These are phyloP conservation scores for Claviceps capensis DNA, from an alignment of 2,329 filamentous ascomycete genomes.

Conservation along the genomic window DNA sequence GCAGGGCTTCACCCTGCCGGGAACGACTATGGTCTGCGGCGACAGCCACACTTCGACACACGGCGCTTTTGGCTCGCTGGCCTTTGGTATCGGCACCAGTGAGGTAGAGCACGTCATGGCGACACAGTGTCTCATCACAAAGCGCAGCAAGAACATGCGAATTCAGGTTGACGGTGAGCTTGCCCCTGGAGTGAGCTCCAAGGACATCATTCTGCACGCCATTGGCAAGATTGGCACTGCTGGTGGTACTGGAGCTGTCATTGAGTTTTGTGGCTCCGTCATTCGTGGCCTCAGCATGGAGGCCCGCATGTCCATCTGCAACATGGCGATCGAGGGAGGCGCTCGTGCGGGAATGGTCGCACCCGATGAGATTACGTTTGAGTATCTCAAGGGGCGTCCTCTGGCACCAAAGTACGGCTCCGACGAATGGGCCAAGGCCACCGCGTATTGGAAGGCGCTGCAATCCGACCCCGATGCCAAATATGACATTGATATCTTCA, in stretches of 20 bases:
- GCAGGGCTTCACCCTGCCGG: conserved; percentile 95
- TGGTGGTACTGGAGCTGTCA: conserved; percentile 85
- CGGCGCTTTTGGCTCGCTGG: conserved; percentile 86
- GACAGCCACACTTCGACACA: conserved; percentile 98
- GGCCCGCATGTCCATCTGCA: conserved; percentile 97
- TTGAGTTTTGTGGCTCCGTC: conserved; percentile 93
- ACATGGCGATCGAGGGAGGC: conserved; percentile 97
- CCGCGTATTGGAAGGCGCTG: conserved; percentile 76
- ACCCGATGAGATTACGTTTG: conserved; percentile 84
- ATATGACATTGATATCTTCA: conserved; percentile 79
- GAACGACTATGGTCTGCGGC: conserved; percentile 92
- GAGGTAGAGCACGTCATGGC: conserved; percentile 98
- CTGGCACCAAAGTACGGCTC: conserved; percentile 76
- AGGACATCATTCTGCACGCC: conserved; percentile 85
- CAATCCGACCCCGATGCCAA: conserved; percentile 78
- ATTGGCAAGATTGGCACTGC: conserved; percentile 93
- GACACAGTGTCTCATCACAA: conserved; percentile 88
- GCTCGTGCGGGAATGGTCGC: conserved; percentile 95
- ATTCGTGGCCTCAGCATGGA: conserved; percentile 88
- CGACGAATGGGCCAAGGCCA: conserved; percentile 78
- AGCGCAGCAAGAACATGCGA: conserved; percentile 96
- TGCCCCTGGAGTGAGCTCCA: conserved; percentile 82
- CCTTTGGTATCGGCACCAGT: conserved; percentile 94
- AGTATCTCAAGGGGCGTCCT: conserved; percentile 85
- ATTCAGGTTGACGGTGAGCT: conserved; percentile 89